phyloP scores from a whole-genome alignment of 352 stramenopile species.

The Pythium biforme region DNA sequence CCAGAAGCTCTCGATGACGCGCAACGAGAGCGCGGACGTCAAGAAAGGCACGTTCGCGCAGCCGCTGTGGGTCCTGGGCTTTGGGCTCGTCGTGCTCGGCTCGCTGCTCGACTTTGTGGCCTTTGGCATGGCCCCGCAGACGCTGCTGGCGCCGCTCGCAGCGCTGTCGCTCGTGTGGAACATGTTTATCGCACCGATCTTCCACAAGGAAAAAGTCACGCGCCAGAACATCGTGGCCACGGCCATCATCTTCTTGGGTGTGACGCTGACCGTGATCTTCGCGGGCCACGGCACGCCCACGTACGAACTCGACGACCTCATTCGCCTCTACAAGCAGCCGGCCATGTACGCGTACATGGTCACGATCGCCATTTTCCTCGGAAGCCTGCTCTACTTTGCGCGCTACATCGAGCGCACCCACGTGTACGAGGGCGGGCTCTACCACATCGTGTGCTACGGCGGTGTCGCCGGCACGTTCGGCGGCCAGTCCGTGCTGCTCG shows the following conservation, averaged over 20 bases:
- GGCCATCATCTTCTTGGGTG: constrained; percentile 86
- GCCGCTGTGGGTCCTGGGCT: constrained; percentile 88
- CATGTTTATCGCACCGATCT: constrained; percentile 88
- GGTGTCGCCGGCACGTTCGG: constrained; percentile 88
- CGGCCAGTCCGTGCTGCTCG: constrained; percentile 85
- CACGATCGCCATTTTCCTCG: constrained; percentile 67
- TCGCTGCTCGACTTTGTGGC: constrained; percentile 90
- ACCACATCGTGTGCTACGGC: constrained; percentile 87
- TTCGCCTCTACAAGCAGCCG: constrained; percentile 72
- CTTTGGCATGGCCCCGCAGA: constrained; percentile 90
- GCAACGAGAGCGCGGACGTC: constrained; percentile 58
- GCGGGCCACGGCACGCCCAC: constrained; percentile 80
- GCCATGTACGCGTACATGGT: constrained; percentile 87
- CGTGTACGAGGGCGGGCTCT: constrained; percentile 61
- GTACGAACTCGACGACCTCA: constrained; percentile 87
- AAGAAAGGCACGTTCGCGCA: constrained; percentile 83
- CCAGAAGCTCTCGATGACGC: constrained; percentile 88
- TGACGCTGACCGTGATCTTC: constrained; percentile 89
- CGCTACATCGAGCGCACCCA: constrained; percentile 77
- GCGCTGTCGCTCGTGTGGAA: constrained; percentile 91
- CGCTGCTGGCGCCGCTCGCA: constrained; percentile 85
- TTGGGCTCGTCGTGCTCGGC: constrained; percentile 76
- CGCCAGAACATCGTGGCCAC: constrained; percentile 78
- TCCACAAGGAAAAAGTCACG: constrained; percentile 89
- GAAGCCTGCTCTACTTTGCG: constrained; percentile 53